These are phyloP conservation scores for Botryosphaeria dothidea DNA, from an alignment of 2,329 filamentous ascomycete genomes.

Conservation along the genomic window DNA sequence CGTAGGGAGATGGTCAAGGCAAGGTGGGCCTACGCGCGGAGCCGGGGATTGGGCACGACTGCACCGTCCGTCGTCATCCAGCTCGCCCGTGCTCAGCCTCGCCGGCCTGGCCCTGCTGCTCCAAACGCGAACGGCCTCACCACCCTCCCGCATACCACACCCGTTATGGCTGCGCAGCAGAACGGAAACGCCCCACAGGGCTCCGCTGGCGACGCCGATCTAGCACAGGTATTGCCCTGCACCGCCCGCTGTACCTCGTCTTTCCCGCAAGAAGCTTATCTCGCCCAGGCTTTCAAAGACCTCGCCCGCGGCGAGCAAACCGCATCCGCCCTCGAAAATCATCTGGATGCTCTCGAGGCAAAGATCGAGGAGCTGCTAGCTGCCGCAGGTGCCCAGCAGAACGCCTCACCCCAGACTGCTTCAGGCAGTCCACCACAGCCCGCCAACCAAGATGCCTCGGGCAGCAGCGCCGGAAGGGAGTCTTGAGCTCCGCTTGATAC, in stretches of 20 bases:
- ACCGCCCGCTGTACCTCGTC: not conserved
- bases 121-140: not conserved
- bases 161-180: constrained; percentile 34
- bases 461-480: not conserved
- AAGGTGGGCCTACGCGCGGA: not conserved
- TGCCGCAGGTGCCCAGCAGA: constrained; percentile 39
- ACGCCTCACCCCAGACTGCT: not conserved
- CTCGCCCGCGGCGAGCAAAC: constrained; percentile 57
- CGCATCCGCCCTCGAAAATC: constrained; percentile 56
- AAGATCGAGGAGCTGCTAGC: constrained; percentile 57
- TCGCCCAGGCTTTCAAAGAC: constrained; percentile 50
- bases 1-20: not conserved
- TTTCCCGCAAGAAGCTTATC: not conserved
- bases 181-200: constrained; percentile 28
- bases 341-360: constrained; percentile 55
- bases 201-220: constrained; percentile 33
- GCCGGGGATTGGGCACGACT: not conserved
- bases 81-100: not conserved
- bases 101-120: not conserved
- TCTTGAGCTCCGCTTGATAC: not conserved
- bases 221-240: constrained; percentile 32
- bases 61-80: constrained; percentile 2
- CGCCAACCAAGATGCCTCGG: not conserved
- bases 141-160: not conserved
- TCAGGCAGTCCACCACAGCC: not conserved